Conservation (phyloP, 1,284 basidiomycete species). For the Fomitopsis betulina region DNA sequence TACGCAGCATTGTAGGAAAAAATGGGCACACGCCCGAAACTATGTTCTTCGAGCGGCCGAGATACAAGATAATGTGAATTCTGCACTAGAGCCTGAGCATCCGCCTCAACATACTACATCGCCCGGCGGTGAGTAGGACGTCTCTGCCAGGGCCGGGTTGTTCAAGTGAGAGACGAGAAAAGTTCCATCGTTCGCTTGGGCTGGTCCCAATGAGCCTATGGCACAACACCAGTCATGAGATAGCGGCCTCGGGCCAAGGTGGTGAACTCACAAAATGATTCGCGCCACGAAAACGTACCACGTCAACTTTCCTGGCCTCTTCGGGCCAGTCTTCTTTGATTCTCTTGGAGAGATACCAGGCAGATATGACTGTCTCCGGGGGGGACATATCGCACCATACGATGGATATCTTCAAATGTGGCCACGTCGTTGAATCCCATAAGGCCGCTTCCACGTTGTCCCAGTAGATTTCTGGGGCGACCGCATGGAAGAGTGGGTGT, state of each 20-base stretch:
- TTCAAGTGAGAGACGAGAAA: not conserved
- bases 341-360: conserved; percentile 5
- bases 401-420: conserved; percentile 8
- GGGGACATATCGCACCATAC: conserved; percentile 13
- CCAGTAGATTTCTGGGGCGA: not conserved
- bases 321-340: conserved; percentile 1
- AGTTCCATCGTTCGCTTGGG: not conserved
- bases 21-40: too few relatives aligned
- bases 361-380: conserved; percentile 12
- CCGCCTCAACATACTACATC: too few relatives aligned
- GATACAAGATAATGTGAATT: too few relatives aligned
- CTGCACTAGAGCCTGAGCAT: too few relatives aligned
- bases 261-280: conserved; percentile 16
- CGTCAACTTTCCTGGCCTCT: conserved; percentile 2
- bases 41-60: too few relatives aligned
- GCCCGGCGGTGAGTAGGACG: too few relatives aligned
- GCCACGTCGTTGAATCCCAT: conserved; percentile 1
- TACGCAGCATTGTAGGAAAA: too few relatives aligned
- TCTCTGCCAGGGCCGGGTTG: not conserved
- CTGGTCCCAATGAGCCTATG: not conserved
- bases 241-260: too few relatives aligned
- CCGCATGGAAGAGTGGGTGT: not conserved
- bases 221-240: not conserved
- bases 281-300: conserved; percentile 4
- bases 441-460: conserved; percentile 1